Base-by-base conservation (phyloP, 2,329 filamentous ascomycete genomes). In the Monascus ruber region DNA sequence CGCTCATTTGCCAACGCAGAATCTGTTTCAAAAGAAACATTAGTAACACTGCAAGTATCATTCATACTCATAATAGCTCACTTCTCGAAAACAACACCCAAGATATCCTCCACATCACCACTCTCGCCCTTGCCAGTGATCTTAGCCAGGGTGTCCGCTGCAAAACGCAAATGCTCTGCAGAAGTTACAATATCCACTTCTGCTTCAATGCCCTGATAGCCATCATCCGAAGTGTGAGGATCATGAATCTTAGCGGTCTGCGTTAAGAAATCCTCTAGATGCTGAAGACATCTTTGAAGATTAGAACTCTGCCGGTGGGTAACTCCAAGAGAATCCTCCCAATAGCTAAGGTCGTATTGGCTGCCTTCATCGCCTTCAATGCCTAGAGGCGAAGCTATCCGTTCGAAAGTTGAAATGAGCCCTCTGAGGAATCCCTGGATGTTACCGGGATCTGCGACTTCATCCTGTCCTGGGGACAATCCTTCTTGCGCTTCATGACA, bases 31-130 rank as follows among this genome's bases (percentile, higher is more conserved):
- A 35, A 54, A 44, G 34, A 44, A 4, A 35, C 26, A 36, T 44
- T 27, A 40, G 32, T 25, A 38, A 40, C 34, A 31, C 17, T 11
- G 36, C 32, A 32, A 38, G 50, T 37, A 41, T 26, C 26, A 26
- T 29, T 34, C 39, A 36, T 39, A 11, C 33, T 34, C 33, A 37
- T 40, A 29, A 37, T 32, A 29, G 76, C 77, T 71, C 67, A 94
- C 85, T 94, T 96, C 62, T 96, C 89, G 66, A 98, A 98, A 4
- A 98, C 88, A 24, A 98, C 88, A 0, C 91, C 91, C 34, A 98
- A 66, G 5, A 98, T 85, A 56, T 96, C 91, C 59, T 98, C 89
- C 10, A 96, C 86, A 61, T 96, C 89, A 2, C 87, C 85, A 32
- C 75, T 76, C 51, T 87, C 85, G 1, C 87, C 88, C 40, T 77